A percentile compares a stretch with the other conserved stretches of the same genome.
These are phyloP conservation scores for Cucumis sativus DNA, from an alignment of 306 rosid species.

Conservation along the genomic window Cucumber_9930_V3 NC_026660.2:21570501-21571000, in stretches of 20 bases:
- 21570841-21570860: neutral
- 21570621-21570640: too few species aligned
- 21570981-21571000: constrained; percentile 14
- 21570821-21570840: constrained; percentile 2
- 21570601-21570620: too few species aligned
- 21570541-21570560: too few species aligned
- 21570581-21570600: too few species aligned
- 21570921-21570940: constrained; percentile 21
- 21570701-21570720: neutral
- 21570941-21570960: constrained; percentile 13
- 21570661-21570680: too few species aligned
- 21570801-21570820: neutral
- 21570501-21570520: too few species aligned
- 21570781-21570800: neutral
- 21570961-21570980: constrained; percentile 17
- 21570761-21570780: neutral
- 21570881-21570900: neutral
- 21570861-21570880: neutral
- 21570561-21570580: too few species aligned
- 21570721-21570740: neutral
- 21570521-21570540: too few species aligned
- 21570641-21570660: too few species aligned
- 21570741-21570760: neutral
- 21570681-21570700: neutral
- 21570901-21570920: constrained; percentile 5